These are phyloP conservation scores for Asterochloris sp. DNA, from an alignment of 139 green algal species.

Conservation along the genomic window DNA sequence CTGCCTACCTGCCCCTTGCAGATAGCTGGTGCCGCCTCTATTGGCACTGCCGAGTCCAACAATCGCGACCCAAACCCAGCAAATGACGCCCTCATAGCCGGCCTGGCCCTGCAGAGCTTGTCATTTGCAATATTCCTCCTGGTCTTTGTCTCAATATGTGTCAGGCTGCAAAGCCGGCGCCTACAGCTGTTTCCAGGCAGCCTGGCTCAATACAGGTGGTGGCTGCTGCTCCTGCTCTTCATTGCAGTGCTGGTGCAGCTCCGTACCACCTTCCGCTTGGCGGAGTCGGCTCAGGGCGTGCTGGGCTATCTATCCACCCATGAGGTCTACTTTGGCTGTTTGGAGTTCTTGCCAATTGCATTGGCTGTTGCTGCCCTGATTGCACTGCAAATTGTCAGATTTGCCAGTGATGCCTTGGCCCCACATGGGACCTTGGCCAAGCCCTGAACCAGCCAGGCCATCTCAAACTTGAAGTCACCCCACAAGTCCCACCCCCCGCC, in stretches of 20 bases:
- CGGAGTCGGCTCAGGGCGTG: constrained; percentile 11
- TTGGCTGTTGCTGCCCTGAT: constrained; percentile 12
- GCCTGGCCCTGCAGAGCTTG: constrained; percentile 7
- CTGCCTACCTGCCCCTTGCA: neutral
- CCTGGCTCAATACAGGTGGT: neutral
- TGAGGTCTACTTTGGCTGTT: constrained; percentile 12
- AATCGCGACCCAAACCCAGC: neutral
- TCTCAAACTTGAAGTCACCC: too few species aligned
- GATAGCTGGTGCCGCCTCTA: constrained; percentile 9
- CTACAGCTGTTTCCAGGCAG: neutral
- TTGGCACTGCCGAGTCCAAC: constrained; percentile 6
- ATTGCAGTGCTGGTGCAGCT: constrained; percentile 3
- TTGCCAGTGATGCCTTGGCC: too few species aligned
- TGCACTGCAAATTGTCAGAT: neutral
- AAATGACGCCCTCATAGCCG: constrained; percentile 7
- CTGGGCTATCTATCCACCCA: constrained; percentile 10
- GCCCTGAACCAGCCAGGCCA: too few species aligned
- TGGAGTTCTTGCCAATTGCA: constrained; percentile 11
- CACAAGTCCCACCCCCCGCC: too few species aligned
- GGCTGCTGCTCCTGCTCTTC: neutral
- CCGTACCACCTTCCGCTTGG: constrained; percentile 7
- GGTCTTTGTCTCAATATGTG: neutral
- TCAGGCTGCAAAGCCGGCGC: neutral
- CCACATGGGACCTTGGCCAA: too few species aligned
- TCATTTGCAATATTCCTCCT: constrained; percentile 9